A percentile compares a stretch with the other conserved stretches of the same genome.
phyloP scores from a whole-genome alignment of 306 rosid genomes.

The Fragaria ananassa region DNA sequence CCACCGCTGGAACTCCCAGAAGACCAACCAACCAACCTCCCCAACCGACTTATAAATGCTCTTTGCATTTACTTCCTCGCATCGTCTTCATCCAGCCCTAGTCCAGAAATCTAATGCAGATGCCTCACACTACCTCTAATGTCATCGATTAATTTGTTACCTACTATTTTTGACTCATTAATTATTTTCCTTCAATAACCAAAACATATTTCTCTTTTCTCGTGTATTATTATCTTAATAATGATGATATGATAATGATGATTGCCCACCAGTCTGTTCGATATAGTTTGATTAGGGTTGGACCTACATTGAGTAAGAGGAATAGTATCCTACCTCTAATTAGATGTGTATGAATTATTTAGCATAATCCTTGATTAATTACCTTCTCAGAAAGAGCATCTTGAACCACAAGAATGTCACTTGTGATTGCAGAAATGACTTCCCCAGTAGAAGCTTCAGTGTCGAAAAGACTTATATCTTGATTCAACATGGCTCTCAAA shows the following conservation, averaged over 20 bases:
- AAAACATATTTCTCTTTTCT: background rate
- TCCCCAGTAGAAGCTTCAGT: slow-evolving; percentile 91
- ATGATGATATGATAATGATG: background rate
- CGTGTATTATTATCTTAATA: background rate
- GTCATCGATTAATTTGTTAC: background rate
- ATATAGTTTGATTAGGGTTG: background rate
- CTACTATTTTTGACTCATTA: background rate
- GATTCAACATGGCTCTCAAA: slow-evolving; percentile 76
- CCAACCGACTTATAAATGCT: slow-evolving; percentile 38
- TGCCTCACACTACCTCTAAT: background rate
- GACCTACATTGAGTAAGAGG: background rate
- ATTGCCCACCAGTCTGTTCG: background rate
- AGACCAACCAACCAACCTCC: background rate
- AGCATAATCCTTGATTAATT: background rate
- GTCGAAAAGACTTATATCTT: slow-evolving; percentile 88
- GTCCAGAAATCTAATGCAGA: background rate
- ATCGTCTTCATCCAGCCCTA: background rate
- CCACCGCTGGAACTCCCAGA: slow-evolving; percentile 2
- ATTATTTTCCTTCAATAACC: background rate
- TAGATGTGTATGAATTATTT: background rate
- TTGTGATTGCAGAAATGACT: slow-evolving; percentile 82
- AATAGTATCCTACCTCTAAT: background rate
- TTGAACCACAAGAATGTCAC: slow-evolving; percentile 84
- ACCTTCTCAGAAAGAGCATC: slow-evolving; percentile 94
- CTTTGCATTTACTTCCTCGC: slow-evolving; percentile 29